Conservation (phyloP, 139 green algal species). For the Chlorella vulgaris region DNA sequence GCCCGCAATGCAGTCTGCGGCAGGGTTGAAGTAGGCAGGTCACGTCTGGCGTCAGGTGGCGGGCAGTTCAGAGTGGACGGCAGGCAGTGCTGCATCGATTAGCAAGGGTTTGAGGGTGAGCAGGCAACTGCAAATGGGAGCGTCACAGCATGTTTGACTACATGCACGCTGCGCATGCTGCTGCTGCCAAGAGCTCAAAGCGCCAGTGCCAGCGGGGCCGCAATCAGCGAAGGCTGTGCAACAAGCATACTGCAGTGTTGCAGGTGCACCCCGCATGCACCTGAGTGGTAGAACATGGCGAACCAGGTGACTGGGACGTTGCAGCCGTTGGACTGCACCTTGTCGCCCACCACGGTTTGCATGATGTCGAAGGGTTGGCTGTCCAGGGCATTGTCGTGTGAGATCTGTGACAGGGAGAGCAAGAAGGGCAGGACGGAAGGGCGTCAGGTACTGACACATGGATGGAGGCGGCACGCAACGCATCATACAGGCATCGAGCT, state of each 20-base stretch:
- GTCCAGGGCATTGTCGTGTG: constrained; percentile 33
- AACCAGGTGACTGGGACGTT: constrained; percentile 32
- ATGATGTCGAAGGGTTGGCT: constrained; percentile 10
- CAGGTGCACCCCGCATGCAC: too few relatives aligned
- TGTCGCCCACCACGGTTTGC: constrained; percentile 5
- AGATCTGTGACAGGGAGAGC: not conserved
- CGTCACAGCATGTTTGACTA: too few relatives aligned
- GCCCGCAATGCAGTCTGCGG: constrained; percentile 24
- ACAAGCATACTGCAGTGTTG: too few relatives aligned
- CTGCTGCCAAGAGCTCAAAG: too few relatives aligned
- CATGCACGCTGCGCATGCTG: too few relatives aligned
- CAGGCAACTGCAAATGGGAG: too few relatives aligned
- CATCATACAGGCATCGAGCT: too few relatives aligned
- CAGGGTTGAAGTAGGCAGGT: not conserved
- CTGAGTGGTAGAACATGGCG: constrained; percentile 28
- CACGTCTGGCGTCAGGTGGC: not conserved
- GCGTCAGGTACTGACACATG: too few relatives aligned
- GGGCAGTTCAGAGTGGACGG: not conserved
- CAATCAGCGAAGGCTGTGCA: too few relatives aligned
- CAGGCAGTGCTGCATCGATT: not conserved
- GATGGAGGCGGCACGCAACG: too few relatives aligned
- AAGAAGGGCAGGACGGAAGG: not conserved
- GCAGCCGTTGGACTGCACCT: constrained; percentile 13
- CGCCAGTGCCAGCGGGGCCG: too few relatives aligned
- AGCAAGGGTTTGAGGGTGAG: too few relatives aligned